phyloP scores from a whole-genome alignment of 2,329 filamentous ascomycete species.

The Colletotrichum theobromicola region DNA sequence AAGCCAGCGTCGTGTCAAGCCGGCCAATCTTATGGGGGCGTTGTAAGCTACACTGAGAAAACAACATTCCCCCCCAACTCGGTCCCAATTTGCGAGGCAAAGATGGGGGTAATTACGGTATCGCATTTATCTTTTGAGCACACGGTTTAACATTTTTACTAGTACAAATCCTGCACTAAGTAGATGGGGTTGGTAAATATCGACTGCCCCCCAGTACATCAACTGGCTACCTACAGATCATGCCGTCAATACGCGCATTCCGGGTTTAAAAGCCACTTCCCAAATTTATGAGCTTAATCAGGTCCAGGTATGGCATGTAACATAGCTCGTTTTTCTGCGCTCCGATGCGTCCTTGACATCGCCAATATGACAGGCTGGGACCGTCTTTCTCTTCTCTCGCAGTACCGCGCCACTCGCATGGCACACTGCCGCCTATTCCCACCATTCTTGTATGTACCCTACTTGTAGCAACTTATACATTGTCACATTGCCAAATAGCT shows the following conservation, averaged over 20 bases:
- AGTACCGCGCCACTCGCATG: too few species aligned
- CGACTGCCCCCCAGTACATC: background rate
- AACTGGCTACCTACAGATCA: background rate
- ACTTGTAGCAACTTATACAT: background rate
- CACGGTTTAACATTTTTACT: background rate
- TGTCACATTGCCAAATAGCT: background rate
- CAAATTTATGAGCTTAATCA: too few species aligned
- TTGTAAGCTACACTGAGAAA: background rate
- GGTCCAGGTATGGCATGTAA: background rate
- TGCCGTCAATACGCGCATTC: background rate
- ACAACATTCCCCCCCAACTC: background rate
- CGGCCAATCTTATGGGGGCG: background rate
- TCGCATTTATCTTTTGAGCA: background rate
- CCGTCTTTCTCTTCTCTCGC: background rate
- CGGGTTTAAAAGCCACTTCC: background rate
- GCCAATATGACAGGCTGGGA: background rate
- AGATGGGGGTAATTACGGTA: background rate
- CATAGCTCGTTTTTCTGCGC: background rate
- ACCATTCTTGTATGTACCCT: background rate
- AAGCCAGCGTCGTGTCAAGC: background rate
- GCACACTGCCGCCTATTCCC: background rate
- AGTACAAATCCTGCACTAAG: background rate
- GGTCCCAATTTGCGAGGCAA: background rate
- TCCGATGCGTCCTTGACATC: background rate
- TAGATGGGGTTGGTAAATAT: background rate